phyloP scores from a whole-genome alignment of 495 filamentous ascomycete genomes.

The Talaromyces liani region DNA sequence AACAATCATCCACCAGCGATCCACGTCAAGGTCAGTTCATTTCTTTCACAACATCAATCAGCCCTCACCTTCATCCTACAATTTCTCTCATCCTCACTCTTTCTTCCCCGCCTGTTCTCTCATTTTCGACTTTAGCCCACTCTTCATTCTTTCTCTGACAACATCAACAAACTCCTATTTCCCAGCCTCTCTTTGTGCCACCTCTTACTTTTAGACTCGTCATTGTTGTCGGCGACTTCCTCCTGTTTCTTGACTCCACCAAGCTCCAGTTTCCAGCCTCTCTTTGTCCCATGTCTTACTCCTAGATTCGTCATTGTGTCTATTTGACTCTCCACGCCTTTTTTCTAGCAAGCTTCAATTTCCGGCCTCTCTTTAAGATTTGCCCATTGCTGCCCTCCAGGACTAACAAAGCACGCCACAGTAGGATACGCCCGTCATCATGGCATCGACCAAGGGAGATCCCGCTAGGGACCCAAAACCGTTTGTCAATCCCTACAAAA shows the following conservation, averaged over 20 bases:
- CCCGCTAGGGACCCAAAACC: constrained; percentile 7
- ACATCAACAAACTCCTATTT: neutral
- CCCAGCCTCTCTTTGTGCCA: neutral
- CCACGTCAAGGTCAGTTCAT: neutral
- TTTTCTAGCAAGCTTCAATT: neutral
- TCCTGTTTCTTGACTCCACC: neutral
- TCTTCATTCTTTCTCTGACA: neutral
- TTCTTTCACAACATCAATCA: neutral
- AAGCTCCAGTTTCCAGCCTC: neutral
- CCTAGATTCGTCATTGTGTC: neutral
- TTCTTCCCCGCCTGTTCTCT: neutral
- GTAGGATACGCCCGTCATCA: constrained; percentile 1
- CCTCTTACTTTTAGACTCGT: neutral
- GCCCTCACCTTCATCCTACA: neutral
- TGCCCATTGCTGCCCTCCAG: neutral
- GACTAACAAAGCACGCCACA: neutral
- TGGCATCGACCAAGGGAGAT: constrained; percentile 5
- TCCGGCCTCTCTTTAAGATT: neutral
- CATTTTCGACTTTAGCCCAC: neutral
- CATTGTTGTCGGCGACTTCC: neutral
- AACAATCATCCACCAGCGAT: neutral
- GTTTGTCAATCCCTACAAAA: constrained; percentile 17
- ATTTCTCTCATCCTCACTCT: neutral
- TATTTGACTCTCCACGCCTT: neutral
- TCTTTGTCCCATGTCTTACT: neutral